Percentiles rank a stretch among this genome's conserved stretches.
Conservation (phyloP, 495 filamentous ascomycete genomes). For the Amniculicola lignicola region DNA sequence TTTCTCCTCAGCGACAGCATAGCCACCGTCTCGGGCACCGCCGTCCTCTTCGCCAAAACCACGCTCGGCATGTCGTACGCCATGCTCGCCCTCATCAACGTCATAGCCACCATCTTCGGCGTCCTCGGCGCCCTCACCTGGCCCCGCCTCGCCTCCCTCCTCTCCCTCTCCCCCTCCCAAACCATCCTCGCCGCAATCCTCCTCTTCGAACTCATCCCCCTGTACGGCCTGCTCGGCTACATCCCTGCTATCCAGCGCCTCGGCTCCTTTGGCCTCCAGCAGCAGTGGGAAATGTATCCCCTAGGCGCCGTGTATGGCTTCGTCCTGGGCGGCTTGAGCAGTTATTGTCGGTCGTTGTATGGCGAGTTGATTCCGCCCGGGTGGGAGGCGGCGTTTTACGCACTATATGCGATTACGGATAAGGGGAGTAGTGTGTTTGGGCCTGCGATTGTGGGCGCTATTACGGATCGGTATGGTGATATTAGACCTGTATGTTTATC, state of each 20-base stretch:
- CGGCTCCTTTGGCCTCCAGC: conserved; percentile 80
- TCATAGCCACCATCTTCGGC: conserved; percentile 79
- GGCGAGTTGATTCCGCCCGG: conserved; percentile 91
- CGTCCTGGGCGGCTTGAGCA: conserved; percentile 87
- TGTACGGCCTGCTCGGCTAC: conserved; percentile 89
- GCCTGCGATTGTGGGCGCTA: conserved; percentile 85
- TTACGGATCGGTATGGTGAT: conserved; percentile 84
- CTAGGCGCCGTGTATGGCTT: conserved; percentile 88
- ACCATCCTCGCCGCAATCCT: conserved; percentile 88
- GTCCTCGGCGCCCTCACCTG: conserved; percentile 87
- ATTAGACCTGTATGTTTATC: conserved; percentile 61
- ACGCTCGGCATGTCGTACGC: conserved; percentile 84
- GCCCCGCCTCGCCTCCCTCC: conserved; percentile 66
- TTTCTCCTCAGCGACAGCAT: conserved; percentile 92
- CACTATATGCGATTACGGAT: conserved; percentile 94
- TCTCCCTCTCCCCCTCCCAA: conserved; percentile 68
- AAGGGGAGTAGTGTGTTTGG: conserved; percentile 95
- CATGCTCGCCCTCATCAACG: conserved; percentile 87
- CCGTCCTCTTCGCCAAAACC: conserved; percentile 93
- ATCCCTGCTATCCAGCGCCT: conserved; percentile 71
- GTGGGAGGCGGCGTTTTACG: conserved; percentile 93
- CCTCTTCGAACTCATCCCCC: conserved; percentile 85
- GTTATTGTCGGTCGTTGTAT: conserved; percentile 89
- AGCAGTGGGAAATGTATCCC: conserved; percentile 96
- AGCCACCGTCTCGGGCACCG: conserved; percentile 91